phyloP scores from a whole-genome alignment of 345 rosid species.

The Dovyalis caffra region DNA sequence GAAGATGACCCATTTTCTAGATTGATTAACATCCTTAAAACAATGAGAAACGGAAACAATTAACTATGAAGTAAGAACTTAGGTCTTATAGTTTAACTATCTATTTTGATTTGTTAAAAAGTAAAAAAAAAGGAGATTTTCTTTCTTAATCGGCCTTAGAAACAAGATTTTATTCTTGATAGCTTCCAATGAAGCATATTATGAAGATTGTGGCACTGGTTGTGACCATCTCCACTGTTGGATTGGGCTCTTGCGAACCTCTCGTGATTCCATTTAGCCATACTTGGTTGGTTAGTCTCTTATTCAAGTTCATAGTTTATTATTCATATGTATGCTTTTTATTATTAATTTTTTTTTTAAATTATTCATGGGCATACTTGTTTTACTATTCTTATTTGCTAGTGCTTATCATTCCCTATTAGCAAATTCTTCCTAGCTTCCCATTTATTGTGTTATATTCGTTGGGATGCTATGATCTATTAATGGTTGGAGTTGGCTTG shows the following conservation, averaged over 20 bases:
- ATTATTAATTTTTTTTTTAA: background rate
- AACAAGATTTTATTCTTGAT: background rate
- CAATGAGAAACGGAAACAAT: background rate
- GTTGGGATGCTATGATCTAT: slow-evolving; percentile 72
- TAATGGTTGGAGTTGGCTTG: slow-evolving; percentile 73
- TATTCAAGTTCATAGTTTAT: background rate
- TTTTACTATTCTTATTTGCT: background rate
- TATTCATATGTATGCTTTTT: background rate
- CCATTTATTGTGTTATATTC: slow-evolving; percentile 66
- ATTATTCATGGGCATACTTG: background rate
- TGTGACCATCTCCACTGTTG: slow-evolving; percentile 47
- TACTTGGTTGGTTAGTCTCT: slow-evolving; percentile 55
- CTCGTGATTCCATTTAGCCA: slow-evolving; percentile 40
- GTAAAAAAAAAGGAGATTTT: no score
- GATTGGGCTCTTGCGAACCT: slow-evolving; percentile 58
- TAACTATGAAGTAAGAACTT: background rate
- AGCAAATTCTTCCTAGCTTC: slow-evolving; percentile 39
- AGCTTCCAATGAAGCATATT: slow-evolving; percentile 51
- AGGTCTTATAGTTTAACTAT: background rate
- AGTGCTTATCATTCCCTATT: background rate
- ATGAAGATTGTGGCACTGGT: slow-evolving; percentile 50
- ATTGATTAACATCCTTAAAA: background rate
- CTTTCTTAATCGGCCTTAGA: background rate
- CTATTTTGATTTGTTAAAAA: background rate
- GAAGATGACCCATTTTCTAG: background rate